Percentiles rank a stretch among this genome's conserved stretches.
Conservation (phyloP, 352 stramenopile species). For the Saprolegnia diclina region DNA sequence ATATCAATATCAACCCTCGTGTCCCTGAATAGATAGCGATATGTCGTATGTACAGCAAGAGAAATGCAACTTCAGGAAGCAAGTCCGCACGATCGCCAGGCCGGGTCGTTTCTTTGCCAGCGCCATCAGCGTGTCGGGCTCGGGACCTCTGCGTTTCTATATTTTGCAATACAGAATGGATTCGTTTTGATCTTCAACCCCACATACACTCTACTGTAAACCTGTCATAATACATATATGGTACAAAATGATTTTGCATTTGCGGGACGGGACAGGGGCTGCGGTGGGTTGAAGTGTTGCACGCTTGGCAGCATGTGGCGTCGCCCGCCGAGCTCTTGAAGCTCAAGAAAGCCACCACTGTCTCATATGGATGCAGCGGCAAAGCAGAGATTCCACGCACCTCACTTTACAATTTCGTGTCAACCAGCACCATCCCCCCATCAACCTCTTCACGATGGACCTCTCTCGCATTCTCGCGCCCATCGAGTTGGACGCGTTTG, state of each 20-base stretch:
- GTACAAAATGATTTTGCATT: neutral
- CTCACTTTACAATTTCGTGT: neutral
- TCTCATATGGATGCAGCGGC: neutral
- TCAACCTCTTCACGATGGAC: neutral
- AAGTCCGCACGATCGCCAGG: neutral
- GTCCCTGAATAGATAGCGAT: neutral
- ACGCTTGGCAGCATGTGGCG: neutral
- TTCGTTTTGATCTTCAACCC: too few species aligned
- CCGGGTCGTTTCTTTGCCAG: neutral
- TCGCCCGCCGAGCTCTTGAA: neutral
- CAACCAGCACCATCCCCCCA: too few species aligned
- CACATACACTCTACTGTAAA: too few species aligned
- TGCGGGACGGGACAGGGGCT: neutral
- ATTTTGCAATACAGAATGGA: neutral
- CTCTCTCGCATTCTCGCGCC: neutral
- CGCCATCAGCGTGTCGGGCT: neutral
- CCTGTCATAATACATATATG: neutral
- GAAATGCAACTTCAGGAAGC: neutral
- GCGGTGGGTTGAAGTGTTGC: neutral
- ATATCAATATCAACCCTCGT: neutral
- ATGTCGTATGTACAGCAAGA: neutral
- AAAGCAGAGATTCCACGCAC: neutral
- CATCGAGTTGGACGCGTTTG: neutral
- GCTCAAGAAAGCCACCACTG: neutral
- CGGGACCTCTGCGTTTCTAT: neutral